phyloP scores from a whole-genome alignment of 192 early-diverging fungal species.

The Backusella parvicylindrica region DNA sequence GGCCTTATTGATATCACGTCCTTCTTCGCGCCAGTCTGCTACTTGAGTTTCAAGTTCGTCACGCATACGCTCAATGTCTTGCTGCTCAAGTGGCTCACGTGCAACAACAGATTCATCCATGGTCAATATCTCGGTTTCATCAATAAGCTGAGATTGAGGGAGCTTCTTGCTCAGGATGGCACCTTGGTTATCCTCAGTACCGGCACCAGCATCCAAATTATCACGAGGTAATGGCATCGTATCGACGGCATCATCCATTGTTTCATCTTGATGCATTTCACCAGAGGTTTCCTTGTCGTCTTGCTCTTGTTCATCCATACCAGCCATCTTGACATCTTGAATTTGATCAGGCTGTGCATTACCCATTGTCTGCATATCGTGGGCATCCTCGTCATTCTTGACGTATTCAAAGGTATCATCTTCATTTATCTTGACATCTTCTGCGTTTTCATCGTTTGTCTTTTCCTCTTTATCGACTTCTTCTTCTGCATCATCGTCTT shows the following conservation, averaged over 20 bases:
- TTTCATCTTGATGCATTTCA: conserved; percentile 61
- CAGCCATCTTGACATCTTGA: conserved; percentile 58
- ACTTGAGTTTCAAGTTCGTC: conserved; percentile 75
- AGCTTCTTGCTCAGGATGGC: conserved; percentile 41
- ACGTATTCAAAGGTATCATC: conserved; percentile 73
- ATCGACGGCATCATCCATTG: conserved; percentile 37
- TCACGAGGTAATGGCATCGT: conserved; percentile 37
- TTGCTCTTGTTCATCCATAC: conserved; percentile 52
- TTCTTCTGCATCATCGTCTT: conserved; percentile 60
- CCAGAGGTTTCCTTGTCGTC: conserved; percentile 51
- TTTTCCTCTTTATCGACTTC: conserved; percentile 35
- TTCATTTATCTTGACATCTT: conserved; percentile 48
- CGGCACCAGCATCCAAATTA: conserved; percentile 25
- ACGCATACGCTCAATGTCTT: conserved; percentile 73
- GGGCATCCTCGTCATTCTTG: conserved; percentile 69
- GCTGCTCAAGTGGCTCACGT: conserved; percentile 45
- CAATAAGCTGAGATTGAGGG: conserved; percentile 23
- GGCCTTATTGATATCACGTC: conserved; percentile 57
- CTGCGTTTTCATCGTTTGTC: conserved; percentile 50
- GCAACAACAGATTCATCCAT: conserved; percentile 27
- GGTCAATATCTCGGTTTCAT: conserved; percentile 36
- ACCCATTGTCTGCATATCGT: conserved; percentile 74
- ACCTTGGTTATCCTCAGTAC: conserved; percentile 43
- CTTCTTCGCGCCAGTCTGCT: conserved; percentile 68
- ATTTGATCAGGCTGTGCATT: conserved; percentile 65